These are phyloP conservation scores for Neurospora sp. DNA, from an alignment of 495 filamentous ascomycete genomes.

Conservation along the genomic window DNA sequence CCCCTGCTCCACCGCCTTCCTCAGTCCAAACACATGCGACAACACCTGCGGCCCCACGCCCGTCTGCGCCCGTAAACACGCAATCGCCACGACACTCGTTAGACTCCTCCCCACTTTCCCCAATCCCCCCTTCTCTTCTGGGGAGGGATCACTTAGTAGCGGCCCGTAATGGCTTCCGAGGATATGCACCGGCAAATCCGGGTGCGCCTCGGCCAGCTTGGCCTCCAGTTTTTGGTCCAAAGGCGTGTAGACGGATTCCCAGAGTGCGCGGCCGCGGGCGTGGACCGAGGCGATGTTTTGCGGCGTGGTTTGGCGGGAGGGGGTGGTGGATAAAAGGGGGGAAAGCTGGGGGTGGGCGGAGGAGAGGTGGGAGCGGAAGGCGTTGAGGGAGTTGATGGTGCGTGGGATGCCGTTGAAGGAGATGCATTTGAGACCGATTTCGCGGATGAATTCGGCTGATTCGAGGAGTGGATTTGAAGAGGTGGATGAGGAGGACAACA, in stretches of 20 bases:
- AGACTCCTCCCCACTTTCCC: conserved; percentile 49
- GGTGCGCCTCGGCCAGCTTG: conserved; percentile 58
- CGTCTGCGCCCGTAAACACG: conserved; percentile 61
- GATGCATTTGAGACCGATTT: conserved; percentile 73
- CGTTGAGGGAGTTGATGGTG: conserved; percentile 65
- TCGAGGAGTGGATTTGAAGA: conserved; percentile 24
- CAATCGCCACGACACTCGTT: conserved; percentile 59
- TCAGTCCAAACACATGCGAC: conserved; percentile 62
- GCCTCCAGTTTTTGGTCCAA: conserved; percentile 57
- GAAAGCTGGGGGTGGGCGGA: conserved; percentile 40
- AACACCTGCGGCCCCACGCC: conserved; percentile 71
- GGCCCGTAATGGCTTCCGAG: conserved; percentile 60
- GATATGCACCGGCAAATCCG: conserved; percentile 70
- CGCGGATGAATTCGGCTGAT: conserved; percentile 65
- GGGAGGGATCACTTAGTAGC: conserved; percentile 51
- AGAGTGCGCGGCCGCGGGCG: conserved; percentile 48
- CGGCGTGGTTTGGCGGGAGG: conserved; percentile 37
- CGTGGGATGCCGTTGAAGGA: conserved; percentile 76
- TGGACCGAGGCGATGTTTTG: conserved; percentile 43
- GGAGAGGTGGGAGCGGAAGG: conserved; percentile 46
- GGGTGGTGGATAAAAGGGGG: conserved; percentile 14
- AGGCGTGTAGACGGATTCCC: conserved; percentile 63
- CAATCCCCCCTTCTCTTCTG: conserved; percentile 25
- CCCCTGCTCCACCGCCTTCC: conserved; percentile 63
- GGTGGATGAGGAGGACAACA: background rate